phyloP scores from a whole-genome alignment of 2,329 filamentous ascomycete genomes.

The Talaromyces sp. region DNA sequence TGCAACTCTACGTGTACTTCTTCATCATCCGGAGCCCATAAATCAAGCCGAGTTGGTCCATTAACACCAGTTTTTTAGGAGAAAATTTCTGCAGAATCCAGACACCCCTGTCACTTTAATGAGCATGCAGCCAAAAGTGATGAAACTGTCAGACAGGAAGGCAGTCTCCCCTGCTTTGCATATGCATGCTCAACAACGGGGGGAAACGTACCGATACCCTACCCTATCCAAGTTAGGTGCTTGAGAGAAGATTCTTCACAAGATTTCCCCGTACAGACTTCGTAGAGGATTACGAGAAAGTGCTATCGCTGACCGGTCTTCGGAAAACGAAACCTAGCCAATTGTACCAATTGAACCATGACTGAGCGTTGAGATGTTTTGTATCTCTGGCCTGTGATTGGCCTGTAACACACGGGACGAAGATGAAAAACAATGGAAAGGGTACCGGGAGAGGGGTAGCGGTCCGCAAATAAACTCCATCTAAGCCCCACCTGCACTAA shows the following conservation, averaged over 20 bases:
- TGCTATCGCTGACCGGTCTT: neutral
- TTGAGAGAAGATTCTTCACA: neutral
- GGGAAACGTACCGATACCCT: neutral
- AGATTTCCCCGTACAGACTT: neutral
- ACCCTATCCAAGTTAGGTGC: neutral
- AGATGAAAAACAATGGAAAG: neutral
- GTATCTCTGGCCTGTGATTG: neutral
- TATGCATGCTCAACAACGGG: neutral
- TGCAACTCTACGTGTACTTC: neutral
- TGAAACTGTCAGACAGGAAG: neutral
- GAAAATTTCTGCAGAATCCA: conserved; percentile 8
- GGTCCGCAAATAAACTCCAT: neutral
- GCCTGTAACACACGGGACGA: neutral
- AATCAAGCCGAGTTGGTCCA: neutral
- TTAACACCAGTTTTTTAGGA: neutral
- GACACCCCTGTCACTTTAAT: conserved; percentile 1
- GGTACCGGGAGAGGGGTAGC: conserved; percentile 1
- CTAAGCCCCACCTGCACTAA: neutral
- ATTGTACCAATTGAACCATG: neutral
- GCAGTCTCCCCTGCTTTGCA: conserved; percentile 2
- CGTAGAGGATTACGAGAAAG: neutral
- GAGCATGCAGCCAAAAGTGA: neutral
- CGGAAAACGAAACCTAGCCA: too few species aligned
- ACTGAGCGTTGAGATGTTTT: neutral
- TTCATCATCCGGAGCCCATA: neutral